Percentiles rank a stretch among this genome's conserved stretches.
phyloP scores from a whole-genome alignment of 257 asterid species.

The Fraxinus excelsior region DNA sequence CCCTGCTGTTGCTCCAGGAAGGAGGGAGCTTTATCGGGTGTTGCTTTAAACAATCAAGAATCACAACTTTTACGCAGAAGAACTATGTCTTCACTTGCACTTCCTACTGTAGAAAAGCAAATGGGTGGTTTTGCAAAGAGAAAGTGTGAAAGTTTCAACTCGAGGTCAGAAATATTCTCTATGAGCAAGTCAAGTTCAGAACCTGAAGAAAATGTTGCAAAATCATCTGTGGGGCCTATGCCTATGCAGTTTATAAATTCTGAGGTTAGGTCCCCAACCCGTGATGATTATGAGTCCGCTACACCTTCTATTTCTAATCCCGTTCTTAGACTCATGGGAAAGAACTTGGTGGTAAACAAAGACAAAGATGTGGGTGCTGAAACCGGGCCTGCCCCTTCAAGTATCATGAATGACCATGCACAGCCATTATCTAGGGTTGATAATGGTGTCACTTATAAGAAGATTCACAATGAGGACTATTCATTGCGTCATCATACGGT shows the following conservation, averaged over 20 bases:
- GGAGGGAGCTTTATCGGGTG: slow-evolving; percentile 44
- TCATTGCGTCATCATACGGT: slow-evolving; percentile 27
- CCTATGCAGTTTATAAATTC: slow-evolving; percentile 35
- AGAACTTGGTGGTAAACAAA: slow-evolving; percentile 78
- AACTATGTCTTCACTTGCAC: slow-evolving; percentile 32
- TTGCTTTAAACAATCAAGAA: slow-evolving; percentile 46
- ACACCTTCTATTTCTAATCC: slow-evolving; percentile 68
- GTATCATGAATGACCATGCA: slow-evolving; percentile 27
- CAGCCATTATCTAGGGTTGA: slow-evolving; percentile 26
- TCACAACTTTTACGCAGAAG: slow-evolving; percentile 47
- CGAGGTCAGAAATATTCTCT: slow-evolving; percentile 35
- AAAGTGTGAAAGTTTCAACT: slow-evolving; percentile 23
- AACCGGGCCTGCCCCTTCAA: slow-evolving; percentile 32
- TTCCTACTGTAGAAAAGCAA: slow-evolving; percentile 39
- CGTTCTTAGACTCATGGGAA: slow-evolving; percentile 89
- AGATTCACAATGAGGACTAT: slow-evolving; percentile 31
- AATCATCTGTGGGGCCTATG: slow-evolving; percentile 26
- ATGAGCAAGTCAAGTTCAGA: slow-evolving; percentile 28
- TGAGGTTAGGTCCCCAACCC: slow-evolving; percentile 38
- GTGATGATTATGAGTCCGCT: slow-evolving; percentile 42
- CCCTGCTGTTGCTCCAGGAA: slow-evolving; percentile 76
- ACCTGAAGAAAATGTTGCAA: slow-evolving; percentile 25
- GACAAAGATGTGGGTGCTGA: slow-evolving; percentile 47
- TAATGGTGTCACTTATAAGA: slow-evolving; percentile 29
- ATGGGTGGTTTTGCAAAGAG: slow-evolving; percentile 26